Base-by-base conservation (phyloP, 176 grass and related monocot species). In the Cocos nucifera region DNA sequence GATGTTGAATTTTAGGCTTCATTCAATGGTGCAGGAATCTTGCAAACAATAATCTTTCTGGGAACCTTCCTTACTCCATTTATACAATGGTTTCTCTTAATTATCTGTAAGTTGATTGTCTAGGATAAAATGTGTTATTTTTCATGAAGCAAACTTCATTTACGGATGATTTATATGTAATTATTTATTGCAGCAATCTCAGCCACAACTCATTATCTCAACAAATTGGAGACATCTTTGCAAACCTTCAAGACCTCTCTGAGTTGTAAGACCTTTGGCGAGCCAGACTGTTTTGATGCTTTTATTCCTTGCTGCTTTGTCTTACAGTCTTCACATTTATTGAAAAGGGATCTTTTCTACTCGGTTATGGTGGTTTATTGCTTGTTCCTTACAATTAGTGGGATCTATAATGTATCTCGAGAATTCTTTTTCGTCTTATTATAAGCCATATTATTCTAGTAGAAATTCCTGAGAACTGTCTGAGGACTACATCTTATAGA, bases 21-120 rank as follows among this genome's bases (percentile, higher is more conserved):
- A n/a, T 74, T 68, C 9, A 6, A 35, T 57, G 9, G 59, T 60
- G 19, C 65, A 98, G 94, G 76, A 93, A 98, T 86, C 82, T 98
- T 59, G 94, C 73, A 59, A 73, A 17, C 75, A 98, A 98, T 74
- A 85, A 83, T 56, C 80, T 98, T 62, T 70, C 57, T 23, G 77
- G 82, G 56, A 83, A 89, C 62, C 79, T 98, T 74, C 94, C 94
- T 19, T 98, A 93, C 67, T 98, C 94, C 67, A 74, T 98, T 71
- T 81, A 76, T 67, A 56, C 39, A 28, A 86, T 98, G 82, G 64
- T 28, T 80, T 81, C 84, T 5, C 78, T 98, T 51, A 71, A 85
- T 56, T 93, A 93, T 79, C 61, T 98, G 94, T 98, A 86, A 86
- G 81, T 69, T 68, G 4, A 51, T 55, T 75, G 58, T 57, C 60